Base-by-base conservation (phyloP, 2,329 filamentous ascomycete species). In the Tolypocladium paradoxum region DNA sequence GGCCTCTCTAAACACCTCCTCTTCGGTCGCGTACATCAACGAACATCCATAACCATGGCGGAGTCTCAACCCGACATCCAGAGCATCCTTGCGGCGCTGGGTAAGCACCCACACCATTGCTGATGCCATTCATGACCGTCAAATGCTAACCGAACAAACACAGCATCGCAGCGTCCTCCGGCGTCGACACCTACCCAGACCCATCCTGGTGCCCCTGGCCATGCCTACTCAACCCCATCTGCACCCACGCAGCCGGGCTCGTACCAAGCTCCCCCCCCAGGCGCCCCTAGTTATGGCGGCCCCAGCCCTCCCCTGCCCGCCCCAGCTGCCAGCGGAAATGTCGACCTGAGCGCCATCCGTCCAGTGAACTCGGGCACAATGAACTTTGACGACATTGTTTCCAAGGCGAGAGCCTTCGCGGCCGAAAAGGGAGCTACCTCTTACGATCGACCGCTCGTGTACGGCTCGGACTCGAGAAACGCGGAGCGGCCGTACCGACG, bases 351-450 rank as follows among this genome's bases (percentile, higher is more conserved):
- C 70, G 78, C 81, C 53, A 88, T 93, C 65, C 87, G 87, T 62
- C 89, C 90, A 5, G 79, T 86, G 53, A 89, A 80, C 65, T 88
- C 87, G 33, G 90, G 90, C 54, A 89, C 86, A 22, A 85, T 95
- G 61, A 92, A 85, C 68, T 85, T 95, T 58, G 81, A 86, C 54
- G 89, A 95, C 67, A 87, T 89, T 49, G 85, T 95, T 61, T 88
- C 90, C 38, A 89, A 90, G 67, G 90, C 89, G 48, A 87, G 88
- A 66, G 87, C 85, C 43, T 88, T 88, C 68, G 88, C 90, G 40
- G 83, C 87, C 33, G 85, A 92, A 66, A 88, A 89, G 65, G 88
- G 88, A 56, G 75, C 90, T 35, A 72, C 78, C 37, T 75, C 78
- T 18, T 85, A 84, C 66, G 82, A 85, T 49, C 75, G 81, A 50